phyloP scores from a whole-genome alignment of 106 monocot species.

The Dioscorea alata region DNA sequence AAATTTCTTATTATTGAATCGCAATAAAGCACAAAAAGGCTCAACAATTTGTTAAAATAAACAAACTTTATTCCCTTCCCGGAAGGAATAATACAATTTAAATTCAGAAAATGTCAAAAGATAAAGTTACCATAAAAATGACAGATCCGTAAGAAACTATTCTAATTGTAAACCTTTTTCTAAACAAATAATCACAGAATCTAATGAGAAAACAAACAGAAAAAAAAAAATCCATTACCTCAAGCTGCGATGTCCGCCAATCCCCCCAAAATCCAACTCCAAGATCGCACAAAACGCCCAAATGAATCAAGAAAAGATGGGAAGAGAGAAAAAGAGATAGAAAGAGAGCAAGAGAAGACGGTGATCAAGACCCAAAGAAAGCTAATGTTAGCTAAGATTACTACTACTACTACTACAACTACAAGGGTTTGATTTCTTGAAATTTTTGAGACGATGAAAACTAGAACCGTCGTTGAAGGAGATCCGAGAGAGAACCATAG shows the following conservation, averaged over 20 bases:
- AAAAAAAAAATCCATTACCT: background rate
- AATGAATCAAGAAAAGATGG: background rate
- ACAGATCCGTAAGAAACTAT: too few relatives aligned
- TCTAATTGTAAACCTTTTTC: too few relatives aligned
- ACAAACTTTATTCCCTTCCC: too few relatives aligned
- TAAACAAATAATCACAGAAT: background rate
- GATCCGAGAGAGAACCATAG: conserved; percentile 5
- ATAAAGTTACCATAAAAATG: too few relatives aligned
- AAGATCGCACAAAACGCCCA: background rate
- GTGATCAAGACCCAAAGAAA: background rate
- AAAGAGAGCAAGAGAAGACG: background rate
- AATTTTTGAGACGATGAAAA: conserved; percentile 46
- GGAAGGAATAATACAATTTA: too few relatives aligned
- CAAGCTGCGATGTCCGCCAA: background rate
- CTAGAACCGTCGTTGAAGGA: conserved; percentile 24
- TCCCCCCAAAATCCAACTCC: background rate
- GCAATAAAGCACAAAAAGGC: too few relatives aligned
- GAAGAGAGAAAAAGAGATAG: conserved; percentile 2
- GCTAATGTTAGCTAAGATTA: conserved; percentile 45
- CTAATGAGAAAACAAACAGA: background rate
- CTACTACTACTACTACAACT: conserved; percentile 4
- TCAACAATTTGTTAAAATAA: too few relatives aligned
- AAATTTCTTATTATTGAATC: too few relatives aligned
- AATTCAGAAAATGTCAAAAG: too few relatives aligned
- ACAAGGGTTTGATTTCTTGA: conserved; percentile 48